Evolutionary conservation across 768 basidiomycete species (phyloP).

Genomic region (Hericium erinaceus): DNA sequence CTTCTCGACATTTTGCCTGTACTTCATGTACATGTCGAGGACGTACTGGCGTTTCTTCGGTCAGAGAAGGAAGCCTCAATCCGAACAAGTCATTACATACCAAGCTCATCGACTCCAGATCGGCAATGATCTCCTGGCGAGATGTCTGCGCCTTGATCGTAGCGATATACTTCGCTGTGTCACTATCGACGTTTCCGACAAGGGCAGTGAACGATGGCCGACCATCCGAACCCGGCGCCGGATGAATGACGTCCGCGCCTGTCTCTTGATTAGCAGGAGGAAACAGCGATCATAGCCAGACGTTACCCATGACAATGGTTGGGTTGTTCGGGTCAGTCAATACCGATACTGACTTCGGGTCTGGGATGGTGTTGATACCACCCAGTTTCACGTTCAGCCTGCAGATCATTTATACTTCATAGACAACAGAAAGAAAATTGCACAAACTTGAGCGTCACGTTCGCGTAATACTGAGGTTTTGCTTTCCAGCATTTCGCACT

Average conservation of each 20-base stretch:
- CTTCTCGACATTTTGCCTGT: constrained; percentile 48
- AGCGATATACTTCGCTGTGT: constrained; percentile 60
- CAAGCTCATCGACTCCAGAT: constrained; percentile 55
- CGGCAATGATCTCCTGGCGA: constrained; percentile 69
- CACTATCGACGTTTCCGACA: constrained; percentile 72
- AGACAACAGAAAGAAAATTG: background rate
- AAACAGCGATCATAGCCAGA: background rate
- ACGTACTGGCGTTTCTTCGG: constrained; percentile 31
- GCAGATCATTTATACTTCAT: background rate
- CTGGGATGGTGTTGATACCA: constrained; percentile 74
- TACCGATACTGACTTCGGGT: constrained; percentile 52
- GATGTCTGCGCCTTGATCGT: constrained; percentile 59
- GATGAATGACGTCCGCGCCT: constrained; percentile 82
- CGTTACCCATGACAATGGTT: constrained; percentile 68
- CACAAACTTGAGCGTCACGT: constrained; percentile 68
- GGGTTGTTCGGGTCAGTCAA: constrained; percentile 65
- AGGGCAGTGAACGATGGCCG: constrained; percentile 76
- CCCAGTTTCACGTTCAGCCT: constrained; percentile 38
- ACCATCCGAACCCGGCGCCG: constrained; percentile 69
- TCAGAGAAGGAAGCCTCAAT: background rate
- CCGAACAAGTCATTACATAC: constrained; percentile 22
- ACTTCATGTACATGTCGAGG: constrained; percentile 47
- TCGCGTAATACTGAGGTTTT: constrained; percentile 72
- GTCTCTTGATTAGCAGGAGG: constrained; percentile 1
- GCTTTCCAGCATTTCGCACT: constrained; percentile 54